phyloP scores from a whole-genome alignment of 169 alveolate species.

The Plasmodium gaboni region DNA sequence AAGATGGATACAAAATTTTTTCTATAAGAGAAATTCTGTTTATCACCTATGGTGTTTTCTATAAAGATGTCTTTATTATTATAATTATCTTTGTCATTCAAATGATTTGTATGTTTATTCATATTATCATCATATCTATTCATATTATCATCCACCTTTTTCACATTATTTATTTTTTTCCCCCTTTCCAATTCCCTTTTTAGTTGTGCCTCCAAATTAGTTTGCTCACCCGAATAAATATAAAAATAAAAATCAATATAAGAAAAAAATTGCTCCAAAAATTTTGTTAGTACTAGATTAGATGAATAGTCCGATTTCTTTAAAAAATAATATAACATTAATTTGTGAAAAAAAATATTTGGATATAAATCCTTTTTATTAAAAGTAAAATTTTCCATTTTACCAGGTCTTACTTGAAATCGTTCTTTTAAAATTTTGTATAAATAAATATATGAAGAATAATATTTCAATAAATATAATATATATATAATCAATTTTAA shows the following conservation, averaged over 20 bases:
- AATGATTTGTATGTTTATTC: not conserved
- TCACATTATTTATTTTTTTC: not conserved
- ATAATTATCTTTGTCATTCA: not conserved
- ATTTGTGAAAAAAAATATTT: conserved; percentile 18
- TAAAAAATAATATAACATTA: conserved; percentile 40
- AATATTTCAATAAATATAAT: conserved; percentile 35
- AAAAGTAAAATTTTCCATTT: not conserved
- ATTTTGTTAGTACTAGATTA: conserved; percentile 28
- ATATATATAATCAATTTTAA: conserved; percentile 54
- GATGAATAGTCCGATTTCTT: conserved; percentile 57
- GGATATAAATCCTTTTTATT: conserved; percentile 4
- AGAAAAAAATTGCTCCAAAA: conserved; percentile 32
- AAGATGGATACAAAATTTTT: conserved; percentile 27
- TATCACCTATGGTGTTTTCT: not conserved
- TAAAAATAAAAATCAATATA: conserved; percentile 55
- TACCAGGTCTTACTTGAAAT: conserved; percentile 34
- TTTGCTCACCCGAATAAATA: not conserved
- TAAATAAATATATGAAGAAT: conserved; percentile 39
- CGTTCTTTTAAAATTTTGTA: conserved; percentile 33
- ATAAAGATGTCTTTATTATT: not conserved
- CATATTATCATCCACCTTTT: not conserved
- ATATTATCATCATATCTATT: not conserved
- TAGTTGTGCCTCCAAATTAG: not conserved
- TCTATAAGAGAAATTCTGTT: not conserved
- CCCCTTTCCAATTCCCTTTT: not conserved